phyloP scores from a whole-genome alignment of 1,139 yeast species.

The Hanseniaspora sp. region DNA sequence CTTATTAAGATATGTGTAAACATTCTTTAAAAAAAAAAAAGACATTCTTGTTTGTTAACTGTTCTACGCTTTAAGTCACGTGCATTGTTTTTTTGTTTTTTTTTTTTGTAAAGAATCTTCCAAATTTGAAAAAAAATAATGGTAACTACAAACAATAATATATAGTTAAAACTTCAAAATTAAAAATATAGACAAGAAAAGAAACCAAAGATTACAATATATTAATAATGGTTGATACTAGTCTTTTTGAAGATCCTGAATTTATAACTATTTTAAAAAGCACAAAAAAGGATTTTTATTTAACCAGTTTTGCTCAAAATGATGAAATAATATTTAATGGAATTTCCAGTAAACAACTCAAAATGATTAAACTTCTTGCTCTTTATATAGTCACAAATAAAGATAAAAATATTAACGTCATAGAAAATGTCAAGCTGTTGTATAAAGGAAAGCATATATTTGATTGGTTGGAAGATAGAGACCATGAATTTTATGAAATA shows the following conservation, averaged over 20 bases:
- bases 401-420: background rate
- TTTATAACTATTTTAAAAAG: background rate
- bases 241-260: background rate
- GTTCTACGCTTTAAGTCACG: too few relatives aligned
- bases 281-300: background rate
- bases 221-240: background rate
- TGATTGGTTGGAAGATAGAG: constrained; percentile 7
- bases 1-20: too few relatives aligned
- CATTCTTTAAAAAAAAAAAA: too few relatives aligned
- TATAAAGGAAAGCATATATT: background rate
- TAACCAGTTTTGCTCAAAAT: background rate
- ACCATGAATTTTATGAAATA: constrained; percentile 1
- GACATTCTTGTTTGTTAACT: too few relatives aligned
- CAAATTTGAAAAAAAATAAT: too few relatives aligned
- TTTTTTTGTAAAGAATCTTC: too few relatives aligned
- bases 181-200: background rate
- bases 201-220: background rate
- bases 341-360: background rate
- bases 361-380: constrained; percentile 12
- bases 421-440: background rate
- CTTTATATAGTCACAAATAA: background rate
- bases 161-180: background rate
- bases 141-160: too few relatives aligned
- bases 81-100: too few relatives aligned
- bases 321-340: background rate